Evolutionary conservation across 495 filamentous ascomycete species (phyloP).

Genomic region (Cladorrhinum samala): DNA sequence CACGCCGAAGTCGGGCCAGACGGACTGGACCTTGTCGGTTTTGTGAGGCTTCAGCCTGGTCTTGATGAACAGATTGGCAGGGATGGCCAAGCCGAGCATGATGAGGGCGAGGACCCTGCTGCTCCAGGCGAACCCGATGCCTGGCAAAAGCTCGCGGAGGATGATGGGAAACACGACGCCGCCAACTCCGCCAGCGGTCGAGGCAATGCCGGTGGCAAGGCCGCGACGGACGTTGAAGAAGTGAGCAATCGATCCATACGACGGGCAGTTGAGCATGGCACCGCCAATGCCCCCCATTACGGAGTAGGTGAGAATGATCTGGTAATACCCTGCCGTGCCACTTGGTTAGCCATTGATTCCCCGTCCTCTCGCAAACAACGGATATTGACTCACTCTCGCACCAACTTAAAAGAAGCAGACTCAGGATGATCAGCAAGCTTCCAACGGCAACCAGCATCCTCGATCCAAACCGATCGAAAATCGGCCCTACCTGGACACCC

Average conservation of each 20-base stretch:
- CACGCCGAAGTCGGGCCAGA: conserved; percentile 46
- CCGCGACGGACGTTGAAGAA: conserved; percentile 58
- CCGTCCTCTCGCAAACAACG: not conserved
- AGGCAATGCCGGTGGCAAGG: conserved; percentile 59
- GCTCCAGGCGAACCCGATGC: conserved; percentile 52
- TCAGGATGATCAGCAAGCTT: conserved; percentile 43
- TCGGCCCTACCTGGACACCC: conserved; percentile 60
- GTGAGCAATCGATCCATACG: conserved; percentile 56
- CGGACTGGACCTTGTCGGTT: conserved; percentile 27
- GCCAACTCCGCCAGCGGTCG: conserved; percentile 53
- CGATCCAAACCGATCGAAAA: conserved; percentile 59
- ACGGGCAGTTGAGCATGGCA: conserved; percentile 54
- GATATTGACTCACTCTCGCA: conserved; percentile 29
- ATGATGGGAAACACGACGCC: conserved; percentile 57
- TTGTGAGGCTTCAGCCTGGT: conserved; percentile 42
- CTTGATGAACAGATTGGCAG: conserved; percentile 49
- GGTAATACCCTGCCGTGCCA: conserved; percentile 49
- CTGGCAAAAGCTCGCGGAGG: conserved; percentile 42
- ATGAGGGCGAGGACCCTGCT: conserved; percentile 55
- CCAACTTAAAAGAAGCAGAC: conserved; percentile 50
- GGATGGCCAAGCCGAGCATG: conserved; percentile 44
- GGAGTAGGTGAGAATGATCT: conserved; percentile 57
- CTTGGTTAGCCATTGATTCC: not conserved
- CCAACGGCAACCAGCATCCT: conserved; percentile 48
- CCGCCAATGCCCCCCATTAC: conserved; percentile 51